Evolutionary conservation across 305 asterid genomes (phyloP), one percentile per base, ranked within the genome.

Genomic region (Andrographis paniculata): DNA sequence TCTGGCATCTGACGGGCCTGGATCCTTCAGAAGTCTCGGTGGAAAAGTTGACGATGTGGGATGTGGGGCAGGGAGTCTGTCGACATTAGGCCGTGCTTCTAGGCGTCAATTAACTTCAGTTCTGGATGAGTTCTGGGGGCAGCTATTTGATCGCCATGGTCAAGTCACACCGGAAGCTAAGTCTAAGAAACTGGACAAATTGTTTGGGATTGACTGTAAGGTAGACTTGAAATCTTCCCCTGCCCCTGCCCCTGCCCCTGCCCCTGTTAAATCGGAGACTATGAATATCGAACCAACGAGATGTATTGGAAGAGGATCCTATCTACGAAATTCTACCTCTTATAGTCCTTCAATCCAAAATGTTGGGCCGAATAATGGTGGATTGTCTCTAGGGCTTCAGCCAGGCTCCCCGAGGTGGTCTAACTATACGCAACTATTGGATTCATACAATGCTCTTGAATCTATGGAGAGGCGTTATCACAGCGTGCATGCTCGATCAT

Each of bases 81-180:
- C 96, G 5, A 79, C 89, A 64, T 53, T 91, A 53, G 96, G 99
- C 20, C 94, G 96, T 46, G 80, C 99, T 21, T 95, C 87, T 28
- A 75, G 99, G 77, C 91, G 91, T 43, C 95, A 87, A 60, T 56
- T 91, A 40, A 66, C 95, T 50, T 50, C 58, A 13, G 50, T 68
- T 61, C 93, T 87, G 35, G 87, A 78, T 56, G 96, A 86, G 37
- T 91, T 91, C 56, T 86, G 99, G 99, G 96, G 94, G 44, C 96
- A 87, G 73, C 62, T 91, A 60, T 91, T 83, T 65, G 85, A 87
- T 75, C 83, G 58, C 42, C 79, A 87, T 51, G 99, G 99, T 53
- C 75, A 58, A 59, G 71, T 67, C 35, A 78, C 87, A 9, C 68
- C 55, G 30, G 94, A 91, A 56, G 96, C 99, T 10, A 83, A 62